Percentiles rank a stretch among this genome's conserved stretches.
phyloP scores from a whole-genome alignment of 1,284 basidiomycete genomes.

The Rugosomyces carneus region DNA sequence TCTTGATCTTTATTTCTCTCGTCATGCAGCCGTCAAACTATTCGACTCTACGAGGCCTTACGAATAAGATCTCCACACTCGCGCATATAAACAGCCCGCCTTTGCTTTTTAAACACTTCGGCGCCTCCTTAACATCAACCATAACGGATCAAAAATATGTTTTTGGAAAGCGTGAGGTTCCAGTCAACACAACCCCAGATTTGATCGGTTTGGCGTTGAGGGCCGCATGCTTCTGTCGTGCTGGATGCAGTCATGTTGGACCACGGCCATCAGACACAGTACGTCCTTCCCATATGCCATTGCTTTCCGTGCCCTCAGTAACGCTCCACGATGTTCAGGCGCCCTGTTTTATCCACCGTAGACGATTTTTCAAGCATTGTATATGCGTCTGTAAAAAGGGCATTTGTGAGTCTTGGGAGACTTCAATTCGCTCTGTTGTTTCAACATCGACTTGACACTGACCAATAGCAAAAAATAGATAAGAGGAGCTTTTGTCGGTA shows the following conservation, averaged over 20 bases:
- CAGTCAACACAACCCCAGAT: conserved; percentile 41
- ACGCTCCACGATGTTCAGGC: conserved; percentile 20
- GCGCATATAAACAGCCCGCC: conserved; percentile 75
- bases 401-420: no score
- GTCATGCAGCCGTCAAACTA: conserved; percentile 51
- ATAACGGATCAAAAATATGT: conserved; percentile 34
- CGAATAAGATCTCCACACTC: conserved; percentile 69
- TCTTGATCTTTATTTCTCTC: no score
- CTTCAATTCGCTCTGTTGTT: no score
- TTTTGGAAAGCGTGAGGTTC: conserved; percentile 44
- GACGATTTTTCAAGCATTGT: conserved; percentile 87
- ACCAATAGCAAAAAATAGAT: conserved; percentile 27
- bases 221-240: conserved; percentile 54
- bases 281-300: conserved; percentile 16
- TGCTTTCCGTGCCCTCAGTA: not conserved
- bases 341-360: conserved; percentile 78
- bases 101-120: conserved; percentile 57
- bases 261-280: conserved; percentile 66
- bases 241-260: conserved; percentile 62
- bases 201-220: conserved; percentile 58
- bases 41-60: conserved; percentile 78
- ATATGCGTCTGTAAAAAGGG: conserved; percentile 70
- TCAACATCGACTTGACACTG: no score
- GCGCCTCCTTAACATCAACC: conserved; percentile 54
- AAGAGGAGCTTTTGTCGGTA: conserved; percentile 61